phyloP scores from a whole-genome alignment of 1,139 yeast genomes.

The Kodamaea sp. region DNA sequence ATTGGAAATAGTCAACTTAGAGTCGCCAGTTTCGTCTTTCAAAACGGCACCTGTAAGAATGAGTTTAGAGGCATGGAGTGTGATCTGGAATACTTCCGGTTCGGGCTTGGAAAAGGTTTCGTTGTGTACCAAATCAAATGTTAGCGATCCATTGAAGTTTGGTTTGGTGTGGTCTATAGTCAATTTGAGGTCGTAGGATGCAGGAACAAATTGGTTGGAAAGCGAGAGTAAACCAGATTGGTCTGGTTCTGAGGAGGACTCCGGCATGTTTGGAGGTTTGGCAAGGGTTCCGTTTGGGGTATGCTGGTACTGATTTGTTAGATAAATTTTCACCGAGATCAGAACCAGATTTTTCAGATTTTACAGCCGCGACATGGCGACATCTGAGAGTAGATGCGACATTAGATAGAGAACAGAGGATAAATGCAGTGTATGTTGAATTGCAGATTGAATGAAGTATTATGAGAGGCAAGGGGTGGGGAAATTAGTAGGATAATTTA shows the following conservation, averaged over 20 bases:
- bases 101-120: slow-evolving; percentile 25
- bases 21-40: slow-evolving; percentile 2
- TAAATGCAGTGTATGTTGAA: too few relatives aligned
- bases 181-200: slow-evolving; percentile 43
- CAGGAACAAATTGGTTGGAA: slow-evolving; percentile 41
- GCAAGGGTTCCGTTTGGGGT: too few relatives aligned
- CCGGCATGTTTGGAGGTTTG: slow-evolving; percentile 6
- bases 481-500: too few relatives aligned
- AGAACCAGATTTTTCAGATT: too few relatives aligned
- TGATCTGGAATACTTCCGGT: slow-evolving; percentile 23
- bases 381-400: too few relatives aligned
- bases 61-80: slow-evolving; percentile 44
- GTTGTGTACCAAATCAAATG: slow-evolving; percentile 33
- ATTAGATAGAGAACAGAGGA: too few relatives aligned
- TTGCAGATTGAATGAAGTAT: too few relatives aligned
- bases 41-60: slow-evolving; percentile 31
- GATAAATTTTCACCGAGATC: too few relatives aligned
- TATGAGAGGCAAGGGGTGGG: too few relatives aligned
- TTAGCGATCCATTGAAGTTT: slow-evolving; percentile 52
- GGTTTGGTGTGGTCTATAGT: slow-evolving; percentile 52
- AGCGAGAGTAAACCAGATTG: slow-evolving; percentile 19
- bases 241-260: slow-evolving; percentile 2
- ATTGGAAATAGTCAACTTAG: slow-evolving; percentile 25
- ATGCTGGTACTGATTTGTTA: too few relatives aligned
- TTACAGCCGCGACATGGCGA: neutral